phyloP scores from a whole-genome alignment of 2,329 filamentous ascomycete species.

The Colletotrichum acutatum region DNA sequence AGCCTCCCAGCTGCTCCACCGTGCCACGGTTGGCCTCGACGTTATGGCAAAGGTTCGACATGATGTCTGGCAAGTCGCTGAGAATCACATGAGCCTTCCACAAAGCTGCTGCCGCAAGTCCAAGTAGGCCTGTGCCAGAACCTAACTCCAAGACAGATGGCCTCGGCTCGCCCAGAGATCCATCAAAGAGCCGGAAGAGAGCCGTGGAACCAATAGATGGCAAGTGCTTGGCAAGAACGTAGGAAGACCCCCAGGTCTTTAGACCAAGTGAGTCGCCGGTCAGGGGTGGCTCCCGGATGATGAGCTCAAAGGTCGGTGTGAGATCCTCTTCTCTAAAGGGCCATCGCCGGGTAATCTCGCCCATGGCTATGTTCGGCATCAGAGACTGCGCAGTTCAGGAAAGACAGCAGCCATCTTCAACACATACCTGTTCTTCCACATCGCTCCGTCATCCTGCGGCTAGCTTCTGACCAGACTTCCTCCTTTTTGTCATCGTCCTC shows the following conservation, averaged over 20 bases:
- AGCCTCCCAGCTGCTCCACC: constrained; percentile 66
- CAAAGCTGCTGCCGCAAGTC: constrained; percentile 82
- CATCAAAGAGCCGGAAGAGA: constrained; percentile 57
- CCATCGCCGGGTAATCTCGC: constrained; percentile 66
- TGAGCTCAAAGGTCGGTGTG: constrained; percentile 66
- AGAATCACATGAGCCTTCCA: constrained; percentile 75
- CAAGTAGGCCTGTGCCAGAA: constrained; percentile 90
- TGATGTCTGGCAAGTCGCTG: constrained; percentile 87
- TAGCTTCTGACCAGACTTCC: constrained; percentile 80
- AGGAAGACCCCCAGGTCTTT: constrained; percentile 96
- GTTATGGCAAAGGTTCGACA: constrained; percentile 84
- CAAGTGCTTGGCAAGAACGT: constrained; percentile 82
- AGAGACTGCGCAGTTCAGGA: background rate
- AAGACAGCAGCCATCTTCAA: background rate
- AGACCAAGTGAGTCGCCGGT: constrained; percentile 89
- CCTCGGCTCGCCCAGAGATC: constrained; percentile 43
- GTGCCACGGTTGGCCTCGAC: constrained; percentile 69
- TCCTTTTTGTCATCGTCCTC: constrained; percentile 73
- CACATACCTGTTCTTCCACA: constrained; percentile 77
- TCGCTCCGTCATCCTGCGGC: constrained; percentile 82
- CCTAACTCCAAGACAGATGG: constrained; percentile 79
- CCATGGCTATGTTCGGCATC: constrained; percentile 57
- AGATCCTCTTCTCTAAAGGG: constrained; percentile 53
- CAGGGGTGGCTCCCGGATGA: constrained; percentile 85
- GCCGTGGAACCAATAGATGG: constrained; percentile 56